Evolutionary conservation across 257 asterid genomes (phyloP).

Genomic region (Schizonepeta tenuifolia): DNA sequence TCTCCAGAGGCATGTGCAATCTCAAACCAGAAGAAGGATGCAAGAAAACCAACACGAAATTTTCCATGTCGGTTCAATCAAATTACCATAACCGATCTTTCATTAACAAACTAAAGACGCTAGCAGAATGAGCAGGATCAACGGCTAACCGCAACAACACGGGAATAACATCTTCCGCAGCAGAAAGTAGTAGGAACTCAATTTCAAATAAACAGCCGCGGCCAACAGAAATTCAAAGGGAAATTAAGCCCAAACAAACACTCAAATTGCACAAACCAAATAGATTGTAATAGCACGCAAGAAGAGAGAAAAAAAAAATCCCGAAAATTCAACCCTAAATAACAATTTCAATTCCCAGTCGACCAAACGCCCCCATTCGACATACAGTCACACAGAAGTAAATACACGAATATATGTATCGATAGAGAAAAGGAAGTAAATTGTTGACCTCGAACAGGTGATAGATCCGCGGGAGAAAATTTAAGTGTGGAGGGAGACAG

Average conservation of each 20-base stretch:
- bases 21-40: not conserved
- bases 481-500: not conserved
- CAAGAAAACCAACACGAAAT: not conserved
- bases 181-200: not conserved
- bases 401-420: not conserved
- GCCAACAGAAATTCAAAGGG: conserved; percentile 3
- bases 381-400: conserved; percentile 15
- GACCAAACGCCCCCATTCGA: conserved; percentile 13
- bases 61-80: not conserved
- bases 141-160: not conserved
- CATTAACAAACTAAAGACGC: not conserved
- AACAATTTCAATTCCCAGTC: conserved; percentile 8
- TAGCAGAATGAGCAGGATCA: not conserved
- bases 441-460: conserved; percentile 30
- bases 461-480: conserved; percentile 37
- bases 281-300: not conserved
- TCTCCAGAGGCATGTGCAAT: not conserved
- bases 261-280: conserved; percentile 1
- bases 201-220: not conserved
- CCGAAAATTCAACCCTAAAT: conserved; percentile 35
- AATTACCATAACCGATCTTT: not conserved
- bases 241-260: conserved; percentile 1
- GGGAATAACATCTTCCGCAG: conserved; percentile 12
- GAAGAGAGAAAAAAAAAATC: not conserved
- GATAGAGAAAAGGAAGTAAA: not conserved